These are phyloP conservation scores for Aspergillus melleus DNA, from an alignment of 2,329 filamentous ascomycete genomes.

Conservation along the genomic window DNA sequence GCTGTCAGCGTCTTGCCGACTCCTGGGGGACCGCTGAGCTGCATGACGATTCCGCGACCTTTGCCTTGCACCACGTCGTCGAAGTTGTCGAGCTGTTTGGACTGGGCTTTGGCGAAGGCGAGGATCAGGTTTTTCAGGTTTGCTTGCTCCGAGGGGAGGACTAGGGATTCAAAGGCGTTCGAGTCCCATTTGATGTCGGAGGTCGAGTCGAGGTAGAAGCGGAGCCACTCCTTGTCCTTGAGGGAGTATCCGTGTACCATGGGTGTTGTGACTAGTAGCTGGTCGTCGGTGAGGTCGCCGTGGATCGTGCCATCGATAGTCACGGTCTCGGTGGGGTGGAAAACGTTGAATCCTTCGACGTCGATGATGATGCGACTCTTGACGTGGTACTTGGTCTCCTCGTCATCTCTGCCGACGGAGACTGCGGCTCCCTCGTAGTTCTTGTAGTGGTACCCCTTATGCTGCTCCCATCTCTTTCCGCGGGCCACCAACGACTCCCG, in stretches of 20 bases:
- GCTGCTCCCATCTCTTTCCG: conserved; percentile 48
- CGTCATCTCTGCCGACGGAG: conserved; percentile 26
- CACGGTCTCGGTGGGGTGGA: conserved; percentile 44
- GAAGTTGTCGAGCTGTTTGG: conserved; percentile 39
- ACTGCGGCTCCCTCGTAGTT: conserved; percentile 49
- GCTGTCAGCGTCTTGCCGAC: conserved; percentile 57
- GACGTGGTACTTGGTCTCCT: conserved; percentile 29
- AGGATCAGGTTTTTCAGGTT: conserved; percentile 48
- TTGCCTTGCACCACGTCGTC: conserved; percentile 56
- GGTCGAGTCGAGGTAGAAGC: conserved; percentile 41
- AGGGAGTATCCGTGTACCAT: conserved; percentile 51
- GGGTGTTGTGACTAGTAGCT: conserved; percentile 44
- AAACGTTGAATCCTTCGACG: conserved; percentile 49
- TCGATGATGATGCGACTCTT: conserved; percentile 56
- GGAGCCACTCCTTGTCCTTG: conserved; percentile 39
- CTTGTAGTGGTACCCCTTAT: conserved; percentile 53
- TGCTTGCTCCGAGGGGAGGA: conserved; percentile 46
- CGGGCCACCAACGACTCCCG: conserved; percentile 44
- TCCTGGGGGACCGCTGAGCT: conserved; percentile 53
- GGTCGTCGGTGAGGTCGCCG: conserved; percentile 39
- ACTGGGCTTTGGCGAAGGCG: conserved; percentile 48
- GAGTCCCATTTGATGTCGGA: conserved; percentile 47
- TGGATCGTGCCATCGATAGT: conserved; percentile 13
- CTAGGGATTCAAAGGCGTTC: conserved; percentile 49
- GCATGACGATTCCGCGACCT: conserved; percentile 53